phyloP scores from a whole-genome alignment of 495 filamentous ascomycete species.

The Podospora appendiculata region DNA sequence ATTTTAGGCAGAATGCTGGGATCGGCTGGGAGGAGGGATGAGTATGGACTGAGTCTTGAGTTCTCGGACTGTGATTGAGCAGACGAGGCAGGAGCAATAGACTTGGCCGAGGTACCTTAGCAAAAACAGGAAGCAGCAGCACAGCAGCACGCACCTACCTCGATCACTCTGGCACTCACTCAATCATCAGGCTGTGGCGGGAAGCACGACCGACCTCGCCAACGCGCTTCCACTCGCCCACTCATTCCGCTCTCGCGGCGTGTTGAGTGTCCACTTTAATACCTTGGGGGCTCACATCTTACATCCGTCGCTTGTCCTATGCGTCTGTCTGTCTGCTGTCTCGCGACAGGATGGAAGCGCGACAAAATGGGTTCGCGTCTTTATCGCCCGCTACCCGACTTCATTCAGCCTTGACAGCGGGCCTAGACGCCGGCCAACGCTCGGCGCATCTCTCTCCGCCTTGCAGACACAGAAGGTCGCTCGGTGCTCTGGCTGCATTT shows the following conservation, averaged over 20 bases:
- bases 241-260: no score
- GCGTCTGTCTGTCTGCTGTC: neutral
- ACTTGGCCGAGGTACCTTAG: no score
- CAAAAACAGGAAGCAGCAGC: no score
- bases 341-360: constrained; percentile 13
- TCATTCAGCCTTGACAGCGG: neutral
- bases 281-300: constrained; percentile 5
- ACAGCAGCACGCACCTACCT: no score
- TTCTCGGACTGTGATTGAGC: neutral
- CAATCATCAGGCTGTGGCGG: no score
- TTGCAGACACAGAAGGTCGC: neutral
- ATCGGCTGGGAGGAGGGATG: neutral
- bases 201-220: neutral
- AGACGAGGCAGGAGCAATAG: no score
- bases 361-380: neutral
- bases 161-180: no score
- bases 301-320: constrained; percentile 9
- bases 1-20: constrained; percentile 4
- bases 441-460: constrained; percentile 13
- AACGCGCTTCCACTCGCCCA: neutral
- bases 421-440: constrained; percentile 8
- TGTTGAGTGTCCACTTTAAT: neutral
- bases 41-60: neutral
- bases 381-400: no score
- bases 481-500: neutral